phyloP scores from a whole-genome alignment of 495 filamentous ascomycete species.

The Oidiodendron maius region DNA sequence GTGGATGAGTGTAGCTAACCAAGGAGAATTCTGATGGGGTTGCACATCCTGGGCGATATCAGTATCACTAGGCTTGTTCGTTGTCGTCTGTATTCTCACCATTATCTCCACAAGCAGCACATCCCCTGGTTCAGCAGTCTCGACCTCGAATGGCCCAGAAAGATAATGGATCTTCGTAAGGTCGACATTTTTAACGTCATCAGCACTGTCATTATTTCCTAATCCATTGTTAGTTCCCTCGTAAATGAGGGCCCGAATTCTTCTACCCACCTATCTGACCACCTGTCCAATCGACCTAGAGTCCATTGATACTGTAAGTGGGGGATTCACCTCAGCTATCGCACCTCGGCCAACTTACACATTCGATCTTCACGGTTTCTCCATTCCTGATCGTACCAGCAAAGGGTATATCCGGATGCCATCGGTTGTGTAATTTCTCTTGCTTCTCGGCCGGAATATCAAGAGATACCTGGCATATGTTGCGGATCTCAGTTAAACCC shows the following conservation, averaged over 20 bases:
- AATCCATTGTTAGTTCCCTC: not conserved
- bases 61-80: too few species aligned
- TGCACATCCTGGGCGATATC: too few species aligned
- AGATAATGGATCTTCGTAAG: conserved; percentile 83
- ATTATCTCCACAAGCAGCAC: conserved; percentile 88
- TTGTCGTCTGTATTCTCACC: too few species aligned
- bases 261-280: conserved; percentile 61
- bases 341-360: conserved; percentile 28
- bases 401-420: conserved; percentile 89
- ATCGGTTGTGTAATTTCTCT: conserved; percentile 76
- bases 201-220: conserved; percentile 78
- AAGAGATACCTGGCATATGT: conserved; percentile 58
- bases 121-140: conserved; percentile 81
- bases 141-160: conserved; percentile 86
- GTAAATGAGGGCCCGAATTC: not conserved
- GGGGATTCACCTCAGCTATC: not conserved
- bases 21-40: conserved; percentile 78
- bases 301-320: too few species aligned
- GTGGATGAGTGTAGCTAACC: conserved; percentile 65
- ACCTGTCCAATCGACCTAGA: conserved; percentile 70
- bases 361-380: conserved; percentile 94
- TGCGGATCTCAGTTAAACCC: conserved; percentile 60
- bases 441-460: conserved; percentile 75
- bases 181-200: conserved; percentile 83
- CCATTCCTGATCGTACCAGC: conserved; percentile 71